Conservation (phyloP, 306 rosid species). For the Inga leiocalycina region DNA sequence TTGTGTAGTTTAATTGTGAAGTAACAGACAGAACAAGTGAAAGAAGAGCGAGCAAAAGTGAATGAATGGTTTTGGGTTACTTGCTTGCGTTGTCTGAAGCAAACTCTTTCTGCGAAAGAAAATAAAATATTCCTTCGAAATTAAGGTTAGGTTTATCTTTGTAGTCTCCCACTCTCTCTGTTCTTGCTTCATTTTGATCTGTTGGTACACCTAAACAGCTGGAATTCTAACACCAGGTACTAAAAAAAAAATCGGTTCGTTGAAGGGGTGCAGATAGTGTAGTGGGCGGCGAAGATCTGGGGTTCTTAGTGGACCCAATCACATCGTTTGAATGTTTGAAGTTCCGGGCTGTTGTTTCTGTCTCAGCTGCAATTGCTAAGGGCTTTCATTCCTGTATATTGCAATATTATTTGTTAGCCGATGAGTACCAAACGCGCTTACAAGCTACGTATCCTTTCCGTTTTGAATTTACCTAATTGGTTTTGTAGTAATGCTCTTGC, state of each 20-base stretch:
- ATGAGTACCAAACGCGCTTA: constrained; percentile 99
- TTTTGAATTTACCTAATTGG: constrained; percentile 20
- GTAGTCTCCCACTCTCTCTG: constrained; percentile 18
- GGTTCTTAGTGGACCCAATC: constrained; percentile 17
- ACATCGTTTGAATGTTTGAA: constrained; percentile 46
- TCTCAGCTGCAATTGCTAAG: constrained; percentile 39
- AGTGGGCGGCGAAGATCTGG: constrained; percentile 40
- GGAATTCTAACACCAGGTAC: background rate
- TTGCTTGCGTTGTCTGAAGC: constrained; percentile 27
- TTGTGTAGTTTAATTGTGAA: constrained; percentile 8
- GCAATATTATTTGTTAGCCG: constrained; percentile 27
- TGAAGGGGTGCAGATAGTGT: constrained; percentile 26
- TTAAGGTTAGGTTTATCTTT: constrained; percentile 19
- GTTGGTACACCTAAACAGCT: background rate
- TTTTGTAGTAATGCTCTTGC: background rate
- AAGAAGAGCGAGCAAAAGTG: constrained; percentile 19
- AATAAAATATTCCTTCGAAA: constrained; percentile 15
- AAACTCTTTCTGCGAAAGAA: constrained; percentile 11
- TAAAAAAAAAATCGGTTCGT: background rate
- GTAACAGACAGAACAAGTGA: constrained; percentile 24
- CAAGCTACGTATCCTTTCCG: constrained; percentile 94
- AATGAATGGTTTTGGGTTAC: constrained; percentile 29
- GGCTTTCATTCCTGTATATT: constrained; percentile 39
- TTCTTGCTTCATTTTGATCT: constrained; percentile 25
- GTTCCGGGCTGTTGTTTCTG: constrained; percentile 24